Evolutionary conservation across 768 basidiomycete genomes (phyloP).

Genomic region (Plicaturopsis crispa): DNA sequence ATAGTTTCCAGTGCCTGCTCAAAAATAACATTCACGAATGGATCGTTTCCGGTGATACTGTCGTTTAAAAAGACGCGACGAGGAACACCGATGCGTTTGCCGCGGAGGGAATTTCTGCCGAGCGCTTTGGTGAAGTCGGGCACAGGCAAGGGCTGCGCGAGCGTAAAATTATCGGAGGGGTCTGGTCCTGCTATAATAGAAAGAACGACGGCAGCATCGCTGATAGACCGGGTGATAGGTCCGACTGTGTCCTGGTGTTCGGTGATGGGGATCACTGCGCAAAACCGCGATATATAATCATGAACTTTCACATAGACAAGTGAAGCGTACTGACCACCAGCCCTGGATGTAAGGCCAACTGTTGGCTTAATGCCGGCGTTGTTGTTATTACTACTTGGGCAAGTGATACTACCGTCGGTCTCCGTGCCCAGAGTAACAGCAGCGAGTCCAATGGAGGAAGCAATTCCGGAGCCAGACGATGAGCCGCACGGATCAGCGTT

Average conservation of each 20-base stretch:
- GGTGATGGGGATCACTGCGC: conserved; percentile 39
- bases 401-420: conserved; percentile 40
- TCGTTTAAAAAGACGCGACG: conserved; percentile 17
- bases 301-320: not conserved
- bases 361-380: conserved; percentile 33
- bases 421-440: conserved; percentile 37
- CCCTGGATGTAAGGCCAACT: conserved; percentile 30
- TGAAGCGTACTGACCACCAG: conserved; percentile 19
- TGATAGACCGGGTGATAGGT: conserved; percentile 26
- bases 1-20: conserved; percentile 29
- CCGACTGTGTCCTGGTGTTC: conserved; percentile 33
- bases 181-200: conserved; percentile 34
- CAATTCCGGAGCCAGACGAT: conserved; percentile 35
- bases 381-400: conserved; percentile 32
- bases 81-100: conserved; percentile 38
- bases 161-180: conserved; percentile 30
- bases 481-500: conserved; percentile 32
- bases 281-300: not conserved
- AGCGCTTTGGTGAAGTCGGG: conserved; percentile 53
- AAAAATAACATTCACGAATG: conserved; percentile 25
- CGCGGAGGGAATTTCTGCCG: conserved; percentile 34
- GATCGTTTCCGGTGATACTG: too few species aligned
- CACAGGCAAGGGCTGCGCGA: conserved; percentile 35
- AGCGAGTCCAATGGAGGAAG: conserved; percentile 33
- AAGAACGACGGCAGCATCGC: conserved; percentile 30